Base-by-base conservation (phyloP, 2,329 filamentous ascomycete species). In the Coleophoma eucalyptorum region DNA sequence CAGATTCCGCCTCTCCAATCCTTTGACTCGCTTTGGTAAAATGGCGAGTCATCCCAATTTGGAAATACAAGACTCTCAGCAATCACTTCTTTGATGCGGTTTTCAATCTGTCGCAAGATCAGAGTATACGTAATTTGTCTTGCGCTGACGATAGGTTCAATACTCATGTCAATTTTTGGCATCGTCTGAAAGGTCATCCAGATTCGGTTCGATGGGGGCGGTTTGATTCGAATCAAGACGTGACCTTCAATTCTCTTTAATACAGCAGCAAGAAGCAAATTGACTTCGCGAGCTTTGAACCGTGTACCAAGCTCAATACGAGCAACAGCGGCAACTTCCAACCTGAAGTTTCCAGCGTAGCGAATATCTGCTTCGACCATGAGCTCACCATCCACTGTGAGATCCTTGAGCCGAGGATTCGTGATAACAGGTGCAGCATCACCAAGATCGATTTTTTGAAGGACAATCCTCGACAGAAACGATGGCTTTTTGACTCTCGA, bases 131-230 rank as follows among this genome's bases (percentile, higher is more conserved):
- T 97, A 57, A 99, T 96, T 66, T 97, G 93, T 51, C 93, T 84
- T 13, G 91, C 88, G 71, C 92, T 96, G 46, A 99, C 91, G 59
- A 99, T 92, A 3, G 94, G 94, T 66, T 97, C 91, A 41, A 97
- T 90, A n/a, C 83, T 83, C 77, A 97, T 85, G 55, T 96, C 91
- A 73, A 99, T 87, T 64, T 93, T 92, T 16, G 94, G 94, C 78
- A 91, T 89, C n/a, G 84, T 84, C 65, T 95, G 89, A 65, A 99
- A 99, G 1, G 91, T 87, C 58, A 97, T 83, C 94, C 94, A 99
- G n/a, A 96, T 69, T 38, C 94, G 83, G 67, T 99, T 99, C 68
- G 91, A 97, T 1, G 94, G 94, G 15, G 93, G 90, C 6, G 94
- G 90, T 68, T 99, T 99, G 68, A 97, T 85, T 62, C 90, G 88